Evolutionary conservation across 345 rosid genomes (phyloP).

Genomic region (Eucalyptus polybractea): DNA sequence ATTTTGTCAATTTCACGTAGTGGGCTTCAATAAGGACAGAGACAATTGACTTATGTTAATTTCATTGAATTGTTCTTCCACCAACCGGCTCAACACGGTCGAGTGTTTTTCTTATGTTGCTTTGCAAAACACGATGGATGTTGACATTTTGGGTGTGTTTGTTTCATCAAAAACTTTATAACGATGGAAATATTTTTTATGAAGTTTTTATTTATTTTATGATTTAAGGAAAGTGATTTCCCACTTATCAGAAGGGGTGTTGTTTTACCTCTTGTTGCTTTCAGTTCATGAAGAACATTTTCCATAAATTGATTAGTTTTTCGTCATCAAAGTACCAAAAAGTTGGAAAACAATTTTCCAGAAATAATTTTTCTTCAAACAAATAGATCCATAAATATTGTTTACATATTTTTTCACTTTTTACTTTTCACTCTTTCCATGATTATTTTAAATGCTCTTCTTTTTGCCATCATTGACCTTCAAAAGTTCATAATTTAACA

Average conservation of each 20-base stretch:
- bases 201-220: no score
- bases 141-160: not conserved
- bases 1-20: not conserved
- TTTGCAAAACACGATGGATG: not conserved
- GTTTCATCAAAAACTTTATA: no score
- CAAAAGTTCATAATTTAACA: not conserved
- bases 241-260: rapidly evolving
- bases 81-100: not conserved
- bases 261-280: no score
- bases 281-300: no score
- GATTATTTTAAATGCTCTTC: not conserved
- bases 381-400: not conserved
- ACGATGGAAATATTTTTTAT: rapidly evolving
- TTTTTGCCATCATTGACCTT: no score
- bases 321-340: rapidly evolving
- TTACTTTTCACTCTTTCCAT: not conserved
- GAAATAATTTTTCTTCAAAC: no score
- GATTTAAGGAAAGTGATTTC: no score
- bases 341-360: no score
- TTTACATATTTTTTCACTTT: not conserved
- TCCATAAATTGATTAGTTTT: no score
- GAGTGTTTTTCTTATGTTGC: not conserved
- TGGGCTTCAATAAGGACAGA: not conserved
- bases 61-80: not conserved
- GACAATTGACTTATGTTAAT: not conserved